Evolutionary conservation across 192 early-diverging fungal genomes (phyloP), one percentile per base, ranked within the genome.

Genomic region (Rhizophagus sp.): DNA sequence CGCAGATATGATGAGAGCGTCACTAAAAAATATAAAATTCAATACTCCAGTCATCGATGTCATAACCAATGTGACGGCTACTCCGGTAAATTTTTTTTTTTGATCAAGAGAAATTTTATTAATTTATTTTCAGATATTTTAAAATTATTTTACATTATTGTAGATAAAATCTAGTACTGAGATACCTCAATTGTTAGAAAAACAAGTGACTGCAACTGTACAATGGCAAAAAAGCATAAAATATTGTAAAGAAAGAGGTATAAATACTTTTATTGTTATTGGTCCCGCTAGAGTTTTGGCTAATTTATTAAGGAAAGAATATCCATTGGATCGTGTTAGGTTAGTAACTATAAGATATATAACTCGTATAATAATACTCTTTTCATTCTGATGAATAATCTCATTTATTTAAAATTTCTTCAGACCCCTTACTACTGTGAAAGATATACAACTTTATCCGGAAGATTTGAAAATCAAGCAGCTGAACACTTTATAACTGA

Each of bases 11-110:
- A 93, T 99, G 89, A 88, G 86, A 49, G 80, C 88, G 10, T 91
- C 91, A 10, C 88, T 99, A n/a, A 87, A 84, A n/a, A 83, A 83
- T 61, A 86, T 93, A 12, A 88, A 92, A 57, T 93, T 99, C 49
- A 66, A 87, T n/a, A 85, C 88, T 39, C 97, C 96, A 49, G 73
- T 83, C 15, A 92, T 97, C 63, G 91, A 95, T 50, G 93, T 99
- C 22, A 92, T 99, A 44, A 96, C 96, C 12, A 99, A 99, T 83
- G 95, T 97, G 25, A 97, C 95, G 5, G 96, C 93, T 13, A 83
- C 84, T 41, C 96, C 97, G 12, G 92, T 97, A 86, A 83, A 30
- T 30, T 30, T 30, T 30, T 30, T 30, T 30, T 30, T 30, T 30
- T 30, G 30, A 30, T 30, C 30, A n/a, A n/a, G 30, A 1, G 30